A percentile compares a stretch with the other conserved stretches of the same genome.
These are phyloP conservation scores for Thermomucor indicae-seudaticae DNA, from an alignment of 371 early-diverging fungal species.

Conservation along the genomic window DNA sequence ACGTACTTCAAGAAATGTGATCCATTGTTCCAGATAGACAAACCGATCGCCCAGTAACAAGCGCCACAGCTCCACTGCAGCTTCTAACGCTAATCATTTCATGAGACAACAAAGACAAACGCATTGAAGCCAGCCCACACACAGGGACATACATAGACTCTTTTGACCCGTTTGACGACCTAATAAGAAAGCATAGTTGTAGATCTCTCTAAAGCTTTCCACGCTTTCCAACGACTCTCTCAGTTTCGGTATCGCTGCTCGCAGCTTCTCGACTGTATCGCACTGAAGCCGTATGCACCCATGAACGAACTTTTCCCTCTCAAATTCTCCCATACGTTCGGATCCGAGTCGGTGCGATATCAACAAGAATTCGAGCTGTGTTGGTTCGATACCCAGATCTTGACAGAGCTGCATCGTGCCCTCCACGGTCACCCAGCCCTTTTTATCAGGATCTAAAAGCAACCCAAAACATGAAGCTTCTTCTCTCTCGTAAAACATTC, in stretches of 20 bases:
- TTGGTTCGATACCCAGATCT: conserved; percentile 76
- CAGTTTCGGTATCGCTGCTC: conserved; percentile 34
- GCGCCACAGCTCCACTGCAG: conserved; percentile 76
- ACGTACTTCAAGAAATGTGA: conserved; percentile 59
- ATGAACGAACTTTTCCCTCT: conserved; percentile 52
- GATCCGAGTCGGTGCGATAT: conserved; percentile 70
- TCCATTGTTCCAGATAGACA: conserved; percentile 66
- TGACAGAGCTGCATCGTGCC: conserved; percentile 69
- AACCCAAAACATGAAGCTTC: no score
- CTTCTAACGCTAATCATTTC: conserved; percentile 56
- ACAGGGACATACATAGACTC: conserved; percentile 58
- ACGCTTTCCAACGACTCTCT: conserved; percentile 35
- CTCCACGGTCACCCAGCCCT: conserved; percentile 66
- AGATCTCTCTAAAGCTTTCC: conserved; percentile 69
- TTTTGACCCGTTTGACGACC: conserved; percentile 70
- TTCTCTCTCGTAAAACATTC: no score
- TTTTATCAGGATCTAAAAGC: conserved; percentile 57
- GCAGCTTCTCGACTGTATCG: conserved; percentile 66
- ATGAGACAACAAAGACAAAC: not conserved
- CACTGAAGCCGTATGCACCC: conserved; percentile 68
- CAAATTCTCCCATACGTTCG: conserved; percentile 78
- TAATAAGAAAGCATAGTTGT: conserved; percentile 73
- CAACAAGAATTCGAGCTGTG: conserved; percentile 71
- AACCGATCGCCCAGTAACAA: conserved; percentile 60
- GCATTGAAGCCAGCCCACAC: not conserved